Conservation (phyloP, 805 yeast genomes). For the Metschnikowia reukaufii region DNA sequence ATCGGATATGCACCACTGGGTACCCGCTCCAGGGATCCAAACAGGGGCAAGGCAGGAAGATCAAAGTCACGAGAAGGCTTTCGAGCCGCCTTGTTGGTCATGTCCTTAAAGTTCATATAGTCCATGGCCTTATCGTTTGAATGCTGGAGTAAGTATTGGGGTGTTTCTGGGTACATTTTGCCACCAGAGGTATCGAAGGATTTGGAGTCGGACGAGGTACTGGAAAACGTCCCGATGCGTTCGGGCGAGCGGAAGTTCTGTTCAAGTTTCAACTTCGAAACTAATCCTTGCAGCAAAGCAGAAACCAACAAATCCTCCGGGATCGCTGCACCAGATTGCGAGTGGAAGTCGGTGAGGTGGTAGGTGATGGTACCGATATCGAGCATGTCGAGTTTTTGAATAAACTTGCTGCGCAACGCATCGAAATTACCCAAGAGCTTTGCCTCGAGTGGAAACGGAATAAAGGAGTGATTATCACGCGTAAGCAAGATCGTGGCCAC, state of each 20-base stretch:
- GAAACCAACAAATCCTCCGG: conserved; percentile 47
- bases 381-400: conserved; percentile 37
- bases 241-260: conserved; percentile 37
- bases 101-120: conserved; percentile 58
- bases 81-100: not conserved
- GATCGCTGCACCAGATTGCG: conserved; percentile 56
- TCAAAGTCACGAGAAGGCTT: conserved; percentile 1
- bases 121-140: conserved; percentile 44
- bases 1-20: conserved; percentile 8
- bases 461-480: conserved; percentile 56
- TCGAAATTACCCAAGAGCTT: conserved; percentile 20
- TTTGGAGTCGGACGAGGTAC: conserved; percentile 54
- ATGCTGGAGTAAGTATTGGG: conserved; percentile 59
- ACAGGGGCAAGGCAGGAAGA: not conserved
- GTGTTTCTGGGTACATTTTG: conserved; percentile 61
- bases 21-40: conserved; percentile 5
- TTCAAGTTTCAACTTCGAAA: conserved; percentile 35
- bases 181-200: conserved; percentile 51
- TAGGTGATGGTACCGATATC: conserved; percentile 37
- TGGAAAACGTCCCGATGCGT: conserved; percentile 38
- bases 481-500: conserved; percentile 52
- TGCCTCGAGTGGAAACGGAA: conserved; percentile 41
- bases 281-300: conserved; percentile 32
- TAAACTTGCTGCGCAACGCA: conserved; percentile 41
- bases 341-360: conserved; percentile 69